phyloP scores from a whole-genome alignment of 164 flowering plant species.

The Macadamia tetraphylla region DNA sequence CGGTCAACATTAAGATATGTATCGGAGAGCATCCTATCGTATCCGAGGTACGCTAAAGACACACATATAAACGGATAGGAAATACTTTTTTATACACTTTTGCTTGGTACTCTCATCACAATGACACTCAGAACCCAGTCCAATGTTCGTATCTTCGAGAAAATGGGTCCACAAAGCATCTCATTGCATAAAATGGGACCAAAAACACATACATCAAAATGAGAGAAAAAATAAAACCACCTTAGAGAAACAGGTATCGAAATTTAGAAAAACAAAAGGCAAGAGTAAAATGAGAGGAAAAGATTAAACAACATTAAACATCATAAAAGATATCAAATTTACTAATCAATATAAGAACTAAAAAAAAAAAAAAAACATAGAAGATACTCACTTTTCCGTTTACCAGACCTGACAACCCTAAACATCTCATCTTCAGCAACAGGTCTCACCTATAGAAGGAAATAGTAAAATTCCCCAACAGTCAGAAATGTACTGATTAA shows the following conservation, averaged over 20 bases:
- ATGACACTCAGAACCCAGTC: neutral
- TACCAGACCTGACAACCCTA: constrained; percentile 80
- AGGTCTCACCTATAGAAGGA: constrained; percentile 74
- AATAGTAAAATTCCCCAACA: neutral
- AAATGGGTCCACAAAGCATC: neutral
- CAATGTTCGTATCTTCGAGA: neutral
- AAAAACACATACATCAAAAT: neutral
- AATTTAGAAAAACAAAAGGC: no score
- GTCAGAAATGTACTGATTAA: neutral
- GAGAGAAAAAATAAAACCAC: neutral
- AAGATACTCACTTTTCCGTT: constrained; percentile 75
- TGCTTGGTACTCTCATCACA: no score
- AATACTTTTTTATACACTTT: no score
- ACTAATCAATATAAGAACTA: neutral
- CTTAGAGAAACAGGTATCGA: neutral
- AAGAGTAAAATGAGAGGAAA: no score
- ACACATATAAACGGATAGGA: no score
- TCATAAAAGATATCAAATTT: neutral
- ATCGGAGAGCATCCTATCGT: no score
- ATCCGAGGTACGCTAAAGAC: no score
- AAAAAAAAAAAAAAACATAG: neutral
- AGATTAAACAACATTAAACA: no score
- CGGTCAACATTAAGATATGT: no score
- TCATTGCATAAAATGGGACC: neutral
- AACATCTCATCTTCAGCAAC: constrained; percentile 99